Base-by-base conservation (phyloP, 495 filamentous ascomycete genomes). In the Annulohypoxylon bovei region DNA sequence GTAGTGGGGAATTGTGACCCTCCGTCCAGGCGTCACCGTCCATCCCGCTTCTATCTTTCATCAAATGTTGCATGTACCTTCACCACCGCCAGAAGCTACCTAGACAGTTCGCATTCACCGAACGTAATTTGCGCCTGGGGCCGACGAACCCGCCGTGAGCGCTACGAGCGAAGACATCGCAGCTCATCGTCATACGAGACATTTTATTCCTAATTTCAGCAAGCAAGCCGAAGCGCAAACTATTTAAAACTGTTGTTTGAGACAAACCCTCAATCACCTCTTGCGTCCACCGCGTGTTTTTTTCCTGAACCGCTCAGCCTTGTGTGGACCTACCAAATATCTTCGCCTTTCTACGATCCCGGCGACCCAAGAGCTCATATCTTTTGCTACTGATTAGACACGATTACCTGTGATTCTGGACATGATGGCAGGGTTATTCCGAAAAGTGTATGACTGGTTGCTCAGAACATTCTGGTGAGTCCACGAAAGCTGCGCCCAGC, bases 401-500 rank as follows among this genome's bases (percentile, higher is more conserved):
- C 28, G 61, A 62, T 63, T 46, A 53, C 50, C 57, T 67, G 52
- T 59, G 20, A n/a, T 60, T 20, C 32, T 28, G 65, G 62, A 49
- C 42, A 84, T 61, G 81, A 96, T 94, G 92, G 91, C 92, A 62
- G 91, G 92, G 74, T 83, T 97, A 80, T 97, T 99, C 83, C 92
- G 91, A 67, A 87, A 87, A 82, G 91, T 99, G 80, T 99, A 98
- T 88, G 95, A 99, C 89, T 98, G 93, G 93, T 86, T 99, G 78
- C 81, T 99, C 82, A 90, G 94, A 85, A 90, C 97, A 72, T 98
- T 99, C 83, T 99, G 95, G 95, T 99, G 85, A 88, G 94, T 90
- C 58, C 33, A 57, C 57, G 54, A 64, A 70, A 70, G 62, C 71
- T 66, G 56, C 59, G 59, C 18, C 60, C 60, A 42, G 60, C 71